Base-by-base conservation (phyloP, 768 basidiomycete genomes). In the Phlegmacium glaucopus region DNA sequence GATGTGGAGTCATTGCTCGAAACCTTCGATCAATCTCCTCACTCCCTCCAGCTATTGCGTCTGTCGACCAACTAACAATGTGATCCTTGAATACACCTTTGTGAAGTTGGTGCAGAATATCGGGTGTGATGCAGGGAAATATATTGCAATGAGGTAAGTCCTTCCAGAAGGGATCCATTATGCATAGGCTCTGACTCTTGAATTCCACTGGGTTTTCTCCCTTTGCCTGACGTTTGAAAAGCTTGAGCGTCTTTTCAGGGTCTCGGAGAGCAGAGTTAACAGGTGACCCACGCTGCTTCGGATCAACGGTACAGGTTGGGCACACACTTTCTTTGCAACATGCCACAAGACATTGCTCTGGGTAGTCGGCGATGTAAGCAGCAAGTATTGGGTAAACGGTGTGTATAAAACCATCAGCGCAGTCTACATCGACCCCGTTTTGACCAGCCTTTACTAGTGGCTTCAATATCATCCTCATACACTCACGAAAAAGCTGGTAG, bases 51-150 rank as follows among this genome's bases (percentile, higher is more conserved):
- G 9, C 53, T 7, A 49, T 32, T 3, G 60, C 52, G 45, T 25
- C 28, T 1, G 60, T 47, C 11, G 53, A 48, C 70, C 73, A 78
- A 1, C 44, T 55, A 0, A 70, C 58, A 1, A 74, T 40, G 44
- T 77, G 74, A 39, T 75, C 69, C 40, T 72, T 72, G 63, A 78
- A 74, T 11, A 76, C 52, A 0, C 76, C 76, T 45, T 79, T 74
- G 57, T 77, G 71, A 0, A 79, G 55, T 50, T 79, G 74, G 54
- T 79, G 77, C 3, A 79, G 63, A 15, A 72, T 36, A 49, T 78
- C 72, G 0, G 76, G 75, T 0, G 69, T 73, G 22, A 77, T 59
- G 38, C 54, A 62, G 0, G 42, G 0, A 57, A 71, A 74, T 34
- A 78, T 78, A 49, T 76, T 48, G 51, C 58, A 56, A 49, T 71